phyloP scores from a whole-genome alignment of 31 red algal species.

The Odonthalia washingtoniensis region DNA sequence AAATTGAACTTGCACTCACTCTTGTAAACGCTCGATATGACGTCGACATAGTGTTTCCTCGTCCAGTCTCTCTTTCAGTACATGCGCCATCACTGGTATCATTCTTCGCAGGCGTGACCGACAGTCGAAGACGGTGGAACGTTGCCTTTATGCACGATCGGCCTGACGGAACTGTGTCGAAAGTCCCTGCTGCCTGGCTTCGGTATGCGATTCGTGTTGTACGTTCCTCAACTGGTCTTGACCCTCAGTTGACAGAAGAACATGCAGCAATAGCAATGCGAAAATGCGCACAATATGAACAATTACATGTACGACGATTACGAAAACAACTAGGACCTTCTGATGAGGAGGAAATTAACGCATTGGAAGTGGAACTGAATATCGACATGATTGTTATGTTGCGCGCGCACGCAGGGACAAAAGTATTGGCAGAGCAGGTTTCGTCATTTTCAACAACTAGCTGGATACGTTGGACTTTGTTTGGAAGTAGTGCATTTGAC shows the following conservation, averaged over 20 bases:
- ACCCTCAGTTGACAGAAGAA: conserved; percentile 32
- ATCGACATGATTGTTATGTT: conserved; percentile 59
- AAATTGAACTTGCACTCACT: conserved; percentile 2
- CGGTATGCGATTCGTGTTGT: conserved; percentile 40
- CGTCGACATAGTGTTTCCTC: conserved; percentile 13
- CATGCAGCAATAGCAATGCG: conserved; percentile 16
- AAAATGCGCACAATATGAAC: conserved; percentile 41
- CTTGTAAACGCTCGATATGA: conserved; percentile 20
- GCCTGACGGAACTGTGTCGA: conserved; percentile 16
- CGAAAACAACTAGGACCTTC: neutral
- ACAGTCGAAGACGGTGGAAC: conserved; percentile 20
- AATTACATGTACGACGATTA: conserved; percentile 60
- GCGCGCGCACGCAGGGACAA: conserved; percentile 46
- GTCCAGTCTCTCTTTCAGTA: neutral
- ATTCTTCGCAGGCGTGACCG: neutral
- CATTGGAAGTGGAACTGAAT: conserved; percentile 49
- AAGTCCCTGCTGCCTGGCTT: conserved; percentile 46
- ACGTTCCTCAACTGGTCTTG: neutral
- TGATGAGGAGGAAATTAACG: conserved; percentile 21
- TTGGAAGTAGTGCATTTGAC: conserved; percentile 35
- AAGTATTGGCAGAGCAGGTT: conserved; percentile 62
- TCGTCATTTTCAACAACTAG: conserved; percentile 67
- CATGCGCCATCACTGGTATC: neutral
- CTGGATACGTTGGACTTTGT: conserved; percentile 65
- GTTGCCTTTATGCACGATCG: conserved; percentile 30